Evolutionary conservation across 495 filamentous ascomycete genomes (phyloP).

Genomic region (Lichina pygmaea): DNA sequence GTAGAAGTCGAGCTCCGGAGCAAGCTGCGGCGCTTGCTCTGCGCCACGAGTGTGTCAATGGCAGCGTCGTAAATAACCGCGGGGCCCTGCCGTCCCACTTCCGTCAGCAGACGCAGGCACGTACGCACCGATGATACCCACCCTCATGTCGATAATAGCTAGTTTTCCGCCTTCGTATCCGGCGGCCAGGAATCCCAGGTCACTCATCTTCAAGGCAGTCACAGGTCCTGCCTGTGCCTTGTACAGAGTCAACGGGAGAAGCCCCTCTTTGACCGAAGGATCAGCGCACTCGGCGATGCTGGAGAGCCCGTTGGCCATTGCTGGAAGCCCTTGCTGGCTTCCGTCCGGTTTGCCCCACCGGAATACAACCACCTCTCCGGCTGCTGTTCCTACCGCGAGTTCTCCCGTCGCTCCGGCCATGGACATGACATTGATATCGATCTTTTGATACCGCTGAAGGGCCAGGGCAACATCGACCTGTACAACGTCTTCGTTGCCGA

Average conservation of each 20-base stretch:
- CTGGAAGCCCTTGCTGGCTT: slow-evolving; percentile 11
- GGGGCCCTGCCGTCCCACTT: slow-evolving; percentile 32
- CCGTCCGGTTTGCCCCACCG: slow-evolving; percentile 44
- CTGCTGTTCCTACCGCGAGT: slow-evolving; percentile 51
- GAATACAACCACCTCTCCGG: slow-evolving; percentile 68
- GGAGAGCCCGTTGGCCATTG: slow-evolving; percentile 26
- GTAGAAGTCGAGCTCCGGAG: slow-evolving; percentile 20
- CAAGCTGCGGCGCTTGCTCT: slow-evolving; percentile 45
- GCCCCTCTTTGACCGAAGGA: slow-evolving; percentile 50
- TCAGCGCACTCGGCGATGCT: slow-evolving; percentile 51
- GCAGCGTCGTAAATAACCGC: slow-evolving; percentile 53
- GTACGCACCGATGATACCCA: slow-evolving; percentile 12
- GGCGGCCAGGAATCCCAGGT: slow-evolving; percentile 72
- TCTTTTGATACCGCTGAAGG: slow-evolving; percentile 49
- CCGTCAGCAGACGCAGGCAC: not conserved
- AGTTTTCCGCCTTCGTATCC: slow-evolving; percentile 61
- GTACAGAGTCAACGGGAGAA: slow-evolving; percentile 56
- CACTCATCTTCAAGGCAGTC: slow-evolving; percentile 52
- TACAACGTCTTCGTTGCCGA: slow-evolving; percentile 59
- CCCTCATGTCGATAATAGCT: slow-evolving; percentile 36
- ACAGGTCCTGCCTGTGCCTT: slow-evolving; percentile 59
- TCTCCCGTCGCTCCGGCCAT: slow-evolving; percentile 58
- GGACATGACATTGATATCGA: slow-evolving; percentile 47
- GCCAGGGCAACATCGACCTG: slow-evolving; percentile 71
- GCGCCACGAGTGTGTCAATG: slow-evolving; percentile 37